Evolutionary conservation across 2,329 filamentous ascomycete genomes (phyloP).

Genomic region (Colletotrichum sp.): DNA sequence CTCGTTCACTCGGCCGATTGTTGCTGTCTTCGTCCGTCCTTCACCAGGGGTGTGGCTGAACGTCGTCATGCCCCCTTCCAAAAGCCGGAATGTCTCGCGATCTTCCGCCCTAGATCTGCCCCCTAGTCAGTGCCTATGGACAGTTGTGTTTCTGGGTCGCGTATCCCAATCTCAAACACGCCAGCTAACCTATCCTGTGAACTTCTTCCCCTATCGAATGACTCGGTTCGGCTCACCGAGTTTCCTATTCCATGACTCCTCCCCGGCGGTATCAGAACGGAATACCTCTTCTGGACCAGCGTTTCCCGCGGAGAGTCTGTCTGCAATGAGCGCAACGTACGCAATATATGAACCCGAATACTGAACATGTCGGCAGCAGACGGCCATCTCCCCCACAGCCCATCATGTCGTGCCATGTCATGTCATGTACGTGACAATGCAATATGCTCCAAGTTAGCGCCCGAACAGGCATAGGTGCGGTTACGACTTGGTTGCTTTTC

Average conservation of each 20-base stretch:
- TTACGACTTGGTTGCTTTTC: neutral
- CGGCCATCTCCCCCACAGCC: neutral
- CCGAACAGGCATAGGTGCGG: neutral
- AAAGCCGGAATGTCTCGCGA: neutral
- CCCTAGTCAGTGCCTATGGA: neutral
- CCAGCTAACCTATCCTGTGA: neutral
- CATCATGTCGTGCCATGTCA: neutral
- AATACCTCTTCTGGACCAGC: neutral
- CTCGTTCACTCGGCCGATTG: neutral
- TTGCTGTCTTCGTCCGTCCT: neutral
- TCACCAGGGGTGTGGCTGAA: neutral
- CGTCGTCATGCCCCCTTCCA: neutral
- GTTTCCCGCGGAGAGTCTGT: neutral
- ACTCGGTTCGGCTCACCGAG: neutral
- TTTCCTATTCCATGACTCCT: neutral
- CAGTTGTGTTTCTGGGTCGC: neutral
- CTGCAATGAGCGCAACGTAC: neutral
- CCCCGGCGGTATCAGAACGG: neutral
- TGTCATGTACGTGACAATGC: neutral
- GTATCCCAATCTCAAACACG: neutral
- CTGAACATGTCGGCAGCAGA: neutral
- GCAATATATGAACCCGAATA: neutral
- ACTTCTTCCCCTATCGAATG: neutral
- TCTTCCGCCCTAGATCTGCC: neutral
- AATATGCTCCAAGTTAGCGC: neutral